Evolutionary conservation across 257 asterid species (phyloP), one percentile per base, ranked within the genome.

Genomic region (Gentiana macrophylla): DNA sequence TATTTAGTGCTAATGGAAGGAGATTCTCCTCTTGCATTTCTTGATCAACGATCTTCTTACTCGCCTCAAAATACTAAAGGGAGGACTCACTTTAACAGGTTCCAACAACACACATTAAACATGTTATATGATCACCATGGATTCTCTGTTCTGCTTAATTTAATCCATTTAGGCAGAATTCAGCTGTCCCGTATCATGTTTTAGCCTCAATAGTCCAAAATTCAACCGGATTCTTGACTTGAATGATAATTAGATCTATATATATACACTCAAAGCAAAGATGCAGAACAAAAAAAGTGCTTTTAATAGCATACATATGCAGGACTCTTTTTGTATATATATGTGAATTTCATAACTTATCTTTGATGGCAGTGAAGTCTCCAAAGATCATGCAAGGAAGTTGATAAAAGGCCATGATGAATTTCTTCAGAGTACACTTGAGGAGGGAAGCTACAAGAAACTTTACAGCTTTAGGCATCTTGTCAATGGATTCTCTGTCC

Each of bases 401-500:
- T 62, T 90, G 77, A 81, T 80, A 47, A 67, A 80, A 50, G 77
- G 84, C 7, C 98, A 86, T 48, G 86, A 86, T 33, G 56, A 76
- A 9, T 73, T 86, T 66, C 79, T 90, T 24, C 68, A 76, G 35
- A 76, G 71, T 70, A 51, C 64, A 6, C 58, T 90, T 5, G 87
- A 86, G 2, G 61, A 56, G 4, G 89, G 91, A 57, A 86, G 79
- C 69, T 90, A 86, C 44, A 58, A 48, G 49, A 90, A 90, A 77
- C 86, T 90, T 53, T 84, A 82, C 79, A 86, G 96, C 89, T 90
- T 82, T 57, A 80, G 77, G 34, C 87, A 86, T 73, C 68, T 90
- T 9, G 87, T 82, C 32, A 86, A 84, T 57, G 95, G 96, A 12
- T 83, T 90, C 52, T 90, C 98, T 0, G 63, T 90, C 38, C 96